phyloP scores from a whole-genome alignment of 2,329 filamentous ascomycete species.

The Fusarium papillatum region DNA sequence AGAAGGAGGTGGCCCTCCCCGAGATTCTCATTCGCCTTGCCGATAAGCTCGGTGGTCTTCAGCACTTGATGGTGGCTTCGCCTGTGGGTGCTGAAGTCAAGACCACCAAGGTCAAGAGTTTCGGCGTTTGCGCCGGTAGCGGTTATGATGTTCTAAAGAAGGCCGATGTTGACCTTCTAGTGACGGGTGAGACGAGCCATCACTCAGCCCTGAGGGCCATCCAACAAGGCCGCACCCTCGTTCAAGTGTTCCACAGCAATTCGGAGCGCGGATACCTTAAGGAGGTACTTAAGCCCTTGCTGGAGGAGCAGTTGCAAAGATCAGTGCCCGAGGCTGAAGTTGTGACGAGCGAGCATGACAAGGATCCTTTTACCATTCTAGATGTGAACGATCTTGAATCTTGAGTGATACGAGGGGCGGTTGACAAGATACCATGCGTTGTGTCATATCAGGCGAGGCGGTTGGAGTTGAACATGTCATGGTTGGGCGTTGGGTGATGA shows the following conservation, averaged over 20 bases:
- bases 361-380: conserved; percentile 90
- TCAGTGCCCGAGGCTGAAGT: conserved; percentile 70
- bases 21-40: conserved; percentile 69
- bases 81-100: conserved; percentile 62
- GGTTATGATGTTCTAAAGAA: conserved; percentile 82
- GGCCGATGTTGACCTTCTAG: conserved; percentile 81
- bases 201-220: conserved; percentile 91
- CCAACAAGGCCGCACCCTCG: conserved; percentile 85
- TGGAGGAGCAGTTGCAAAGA: conserved; percentile 70
- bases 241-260: conserved; percentile 93
- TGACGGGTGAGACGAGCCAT: conserved; percentile 95
- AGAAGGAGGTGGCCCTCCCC: conserved; percentile 52
- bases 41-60: conserved; percentile 75
- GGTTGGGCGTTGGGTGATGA: background rate
- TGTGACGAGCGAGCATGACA: conserved; percentile 82
- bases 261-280: conserved; percentile 88
- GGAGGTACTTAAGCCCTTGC: conserved; percentile 75
- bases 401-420: background rate
- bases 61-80: conserved; percentile 63
- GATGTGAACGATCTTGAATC: conserved; percentile 57
- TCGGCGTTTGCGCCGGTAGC: conserved; percentile 92
- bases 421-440: background rate
- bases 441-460: background rate
- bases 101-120: conserved; percentile 68
- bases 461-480: conserved; percentile 8